phyloP scores from a whole-genome alignment of 768 basidiomycete species.

The Asterophora parasitica region DNA sequence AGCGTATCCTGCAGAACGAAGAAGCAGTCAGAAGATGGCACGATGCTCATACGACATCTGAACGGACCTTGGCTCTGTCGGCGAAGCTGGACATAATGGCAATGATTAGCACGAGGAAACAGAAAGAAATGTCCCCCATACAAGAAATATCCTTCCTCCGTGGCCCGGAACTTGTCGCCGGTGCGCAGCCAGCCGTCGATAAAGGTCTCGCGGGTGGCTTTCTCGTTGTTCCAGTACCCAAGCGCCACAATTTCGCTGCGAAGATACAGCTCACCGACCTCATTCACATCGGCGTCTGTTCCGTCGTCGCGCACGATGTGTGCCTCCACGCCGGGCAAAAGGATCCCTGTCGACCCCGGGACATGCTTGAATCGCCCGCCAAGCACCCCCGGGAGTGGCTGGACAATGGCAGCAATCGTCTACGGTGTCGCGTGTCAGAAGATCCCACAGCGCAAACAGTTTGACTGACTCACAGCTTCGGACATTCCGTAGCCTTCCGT shows the following conservation, averaged over 20 bases:
- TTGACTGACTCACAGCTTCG: conserved; percentile 44
- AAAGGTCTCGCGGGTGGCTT: conserved; percentile 64
- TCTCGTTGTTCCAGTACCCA: conserved; percentile 72
- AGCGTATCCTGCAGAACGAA: conserved; percentile 54
- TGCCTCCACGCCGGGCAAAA: conserved; percentile 55
- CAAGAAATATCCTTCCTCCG: conserved; percentile 63
- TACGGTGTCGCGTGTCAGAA: conserved; percentile 18
- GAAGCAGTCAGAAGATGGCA: not conserved
- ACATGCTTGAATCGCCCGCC: conserved; percentile 36
- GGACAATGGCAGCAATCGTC: conserved; percentile 50
- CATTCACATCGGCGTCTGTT: conserved; percentile 42
- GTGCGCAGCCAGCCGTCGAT: conserved; percentile 70
- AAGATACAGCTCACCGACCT: conserved; percentile 62
- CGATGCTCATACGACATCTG: not conserved
- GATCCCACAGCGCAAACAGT: not conserved
- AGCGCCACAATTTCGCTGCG: conserved; percentile 49
- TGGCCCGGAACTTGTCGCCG: conserved; percentile 64
- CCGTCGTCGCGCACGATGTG: conserved; percentile 52
- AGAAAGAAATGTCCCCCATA: conserved; percentile 24
- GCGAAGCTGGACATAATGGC: conserved; percentile 47
- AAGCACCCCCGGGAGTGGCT: conserved; percentile 42
- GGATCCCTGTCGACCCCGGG: conserved; percentile 48
- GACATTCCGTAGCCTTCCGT: conserved; percentile 72
- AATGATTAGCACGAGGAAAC: conserved; percentile 1
- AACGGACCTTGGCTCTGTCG: conserved; percentile 67